phyloP scores from a whole-genome alignment of 768 basidiomycete species.

The Mycena chlorophos region DNA sequence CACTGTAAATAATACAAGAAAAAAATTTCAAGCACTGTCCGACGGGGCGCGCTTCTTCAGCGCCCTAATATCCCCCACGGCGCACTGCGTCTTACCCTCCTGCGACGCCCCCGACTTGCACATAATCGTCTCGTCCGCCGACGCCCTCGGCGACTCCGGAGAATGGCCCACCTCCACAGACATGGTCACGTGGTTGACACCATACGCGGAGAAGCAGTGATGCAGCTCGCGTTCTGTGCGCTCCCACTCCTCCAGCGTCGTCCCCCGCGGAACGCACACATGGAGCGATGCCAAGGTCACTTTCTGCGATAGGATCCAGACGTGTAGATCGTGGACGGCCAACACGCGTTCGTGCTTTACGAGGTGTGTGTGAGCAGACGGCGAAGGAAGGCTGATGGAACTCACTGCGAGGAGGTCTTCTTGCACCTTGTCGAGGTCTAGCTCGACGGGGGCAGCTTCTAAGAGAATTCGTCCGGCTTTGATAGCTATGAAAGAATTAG shows the following conservation, averaged over 20 bases:
- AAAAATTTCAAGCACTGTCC: constrained; percentile 2
- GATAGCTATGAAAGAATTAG: constrained; percentile 32
- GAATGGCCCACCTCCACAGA: constrained; percentile 48
- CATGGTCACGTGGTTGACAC: constrained; percentile 56
- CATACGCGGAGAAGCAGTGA: constrained; percentile 53
- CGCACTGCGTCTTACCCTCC: constrained; percentile 45
- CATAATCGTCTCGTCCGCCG: constrained; percentile 30
- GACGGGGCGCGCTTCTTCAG: constrained; percentile 4
- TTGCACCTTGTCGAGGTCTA: constrained; percentile 50
- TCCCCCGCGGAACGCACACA: constrained; percentile 50
- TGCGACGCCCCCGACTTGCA: constrained; percentile 40
- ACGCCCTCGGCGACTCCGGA: constrained; percentile 31
- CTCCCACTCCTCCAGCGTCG: constrained; percentile 51
- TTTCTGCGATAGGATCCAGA: constrained; percentile 57
- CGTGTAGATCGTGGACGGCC: constrained; percentile 53
- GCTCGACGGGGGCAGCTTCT: constrained; percentile 51
- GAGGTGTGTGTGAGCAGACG: not conserved
- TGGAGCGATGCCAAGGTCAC: constrained; percentile 56
- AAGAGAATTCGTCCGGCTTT: constrained; percentile 52
- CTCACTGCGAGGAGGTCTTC: constrained; percentile 48
- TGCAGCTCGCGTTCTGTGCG: constrained; percentile 48
- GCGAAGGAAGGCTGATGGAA: constrained; percentile 16
- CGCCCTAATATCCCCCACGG: constrained; percentile 31
- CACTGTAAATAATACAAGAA: not conserved
- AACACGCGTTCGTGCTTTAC: constrained; percentile 46